These are phyloP conservation scores for Inga leiocalycina DNA, from an alignment of 306 rosid species.

Conservation along the genomic window DNA sequence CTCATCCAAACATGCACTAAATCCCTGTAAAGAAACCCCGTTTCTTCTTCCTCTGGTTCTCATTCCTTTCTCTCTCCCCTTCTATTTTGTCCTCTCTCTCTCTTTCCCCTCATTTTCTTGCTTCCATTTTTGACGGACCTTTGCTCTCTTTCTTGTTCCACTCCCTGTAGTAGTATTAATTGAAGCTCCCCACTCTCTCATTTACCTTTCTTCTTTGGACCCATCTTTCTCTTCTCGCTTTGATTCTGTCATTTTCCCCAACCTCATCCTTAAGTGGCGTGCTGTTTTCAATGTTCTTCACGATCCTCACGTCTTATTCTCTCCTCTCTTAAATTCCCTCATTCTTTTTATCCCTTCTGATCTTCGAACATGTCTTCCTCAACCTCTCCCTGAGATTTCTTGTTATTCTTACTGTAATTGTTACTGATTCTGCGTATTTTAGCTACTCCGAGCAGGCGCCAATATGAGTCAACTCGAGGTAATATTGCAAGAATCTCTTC, in stretches of 20 bases:
- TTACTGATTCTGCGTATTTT: neutral
- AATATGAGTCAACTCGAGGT: conserved; percentile 82
- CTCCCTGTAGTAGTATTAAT: neutral
- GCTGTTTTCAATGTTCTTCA: conserved; percentile 46
- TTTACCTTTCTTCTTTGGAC: conserved; percentile 28
- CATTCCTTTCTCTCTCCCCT: conserved; percentile 23
- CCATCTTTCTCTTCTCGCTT: conserved; percentile 22
- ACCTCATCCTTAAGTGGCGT: conserved; percentile 41
- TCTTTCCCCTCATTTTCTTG: conserved; percentile 3
- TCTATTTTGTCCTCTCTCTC: conserved; percentile 57
- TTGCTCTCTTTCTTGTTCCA: conserved; percentile 15
- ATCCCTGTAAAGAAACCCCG: conserved; percentile 31
- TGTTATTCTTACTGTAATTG: neutral
- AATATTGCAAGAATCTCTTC: conserved; percentile 70
- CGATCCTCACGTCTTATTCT: conserved; percentile 62
- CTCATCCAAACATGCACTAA: too few relatives aligned
- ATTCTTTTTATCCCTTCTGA: conserved; percentile 28
- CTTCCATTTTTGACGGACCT: conserved; percentile 32
- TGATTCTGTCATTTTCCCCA: conserved; percentile 31
- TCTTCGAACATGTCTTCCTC: conserved; percentile 16
- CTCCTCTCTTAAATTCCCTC: neutral
- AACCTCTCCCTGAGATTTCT: neutral
- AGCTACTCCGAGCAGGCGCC: conserved; percentile 8
- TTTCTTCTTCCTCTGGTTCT: conserved; percentile 14
- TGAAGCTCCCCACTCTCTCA: conserved; percentile 1